Evolutionary conservation across 208 protist genomes (phyloP), one percentile per base, ranked within the genome.

Genomic region (Porcisia hertigi): DNA sequence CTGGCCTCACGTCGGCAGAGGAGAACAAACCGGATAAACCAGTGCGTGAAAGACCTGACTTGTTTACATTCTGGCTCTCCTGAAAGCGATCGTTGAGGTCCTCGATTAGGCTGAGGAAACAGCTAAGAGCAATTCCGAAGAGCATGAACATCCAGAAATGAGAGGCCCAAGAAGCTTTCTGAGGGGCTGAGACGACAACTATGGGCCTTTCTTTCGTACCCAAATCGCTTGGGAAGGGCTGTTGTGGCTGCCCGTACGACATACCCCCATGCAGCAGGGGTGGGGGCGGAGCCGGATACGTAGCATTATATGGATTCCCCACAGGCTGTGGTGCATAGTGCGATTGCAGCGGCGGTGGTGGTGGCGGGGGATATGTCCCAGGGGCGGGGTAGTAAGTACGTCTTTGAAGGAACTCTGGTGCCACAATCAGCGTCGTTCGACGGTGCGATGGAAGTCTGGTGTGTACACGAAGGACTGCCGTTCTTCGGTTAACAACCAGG

Each of bases 161-260:
- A 3, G 80, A 81, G 16, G 82, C 75, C 92, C 88, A 96, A 14
- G 90, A 87, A 34, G 84, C 73, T 73, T 86, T 85, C 81, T 92
- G 87, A 18, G 87, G 85, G 14, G 90, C 89, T 41, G 92, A 89
- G 14, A 92, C 82, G 43, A 96, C 89, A 36, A 96, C 90, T 59
- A 96, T 81, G 16, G 92, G 92, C 47, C 89, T 86, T 67, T 93
- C 90, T 43, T 88, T 86, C 0, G 89, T 96, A 64, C 92, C 92
- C 47, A 96, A 71, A 39, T 94, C 87, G 60, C 69, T 82, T 25
- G 82, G 73, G 7, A 88, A 69, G 12, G 76, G 80, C 43, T 65
- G 39, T 11, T 59, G 71, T 25, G 30, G 34, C 49, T 67, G 73
- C 8, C 62, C 73, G 53, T 71, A 81, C 34, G 66, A 20, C 71